phyloP scores from a whole-genome alignment of 192 early-diverging fungal species.

The Gigaspora rosea region DNA sequence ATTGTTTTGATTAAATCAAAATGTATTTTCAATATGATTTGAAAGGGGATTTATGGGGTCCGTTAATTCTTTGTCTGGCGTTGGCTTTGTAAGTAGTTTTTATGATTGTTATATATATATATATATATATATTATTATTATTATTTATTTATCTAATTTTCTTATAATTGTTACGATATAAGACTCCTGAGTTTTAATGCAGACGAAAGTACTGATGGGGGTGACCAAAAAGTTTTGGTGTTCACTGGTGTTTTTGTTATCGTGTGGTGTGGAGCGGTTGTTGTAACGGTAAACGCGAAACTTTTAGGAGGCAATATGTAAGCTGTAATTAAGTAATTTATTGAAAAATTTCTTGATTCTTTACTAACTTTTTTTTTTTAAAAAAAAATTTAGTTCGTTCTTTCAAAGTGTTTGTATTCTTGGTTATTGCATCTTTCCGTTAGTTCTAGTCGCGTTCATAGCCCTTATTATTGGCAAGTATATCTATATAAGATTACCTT shows the following conservation, averaged over 20 bases:
- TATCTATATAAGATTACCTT: constrained; percentile 71
- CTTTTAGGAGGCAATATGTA: constrained; percentile 91
- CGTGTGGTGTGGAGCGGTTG: constrained; percentile 90
- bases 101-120: neutral
- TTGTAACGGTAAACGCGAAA: constrained; percentile 96
- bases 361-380: neutral
- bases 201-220: too few relatives aligned
- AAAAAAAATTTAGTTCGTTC: constrained; percentile 69
- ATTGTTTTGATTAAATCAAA: constrained; percentile 41
- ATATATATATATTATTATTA: neutral
- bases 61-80: constrained; percentile 88
- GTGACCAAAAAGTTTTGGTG: constrained; percentile 71
- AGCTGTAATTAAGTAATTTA: constrained; percentile 27
- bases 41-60: constrained; percentile 96
- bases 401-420: constrained; percentile 96
- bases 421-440: constrained; percentile 95
- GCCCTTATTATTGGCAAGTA: constrained; percentile 59
- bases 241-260: constrained; percentile 95
- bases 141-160: neutral
- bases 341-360: too few relatives aligned
- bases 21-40: neutral
- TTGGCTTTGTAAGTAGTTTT: constrained; percentile 73
- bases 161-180: neutral
- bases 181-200: too few relatives aligned
- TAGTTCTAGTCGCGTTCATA: constrained; percentile 78